phyloP scores from a whole-genome alignment of 306 rosid genomes.

The Dalbergia cochinchinensis region DNA sequence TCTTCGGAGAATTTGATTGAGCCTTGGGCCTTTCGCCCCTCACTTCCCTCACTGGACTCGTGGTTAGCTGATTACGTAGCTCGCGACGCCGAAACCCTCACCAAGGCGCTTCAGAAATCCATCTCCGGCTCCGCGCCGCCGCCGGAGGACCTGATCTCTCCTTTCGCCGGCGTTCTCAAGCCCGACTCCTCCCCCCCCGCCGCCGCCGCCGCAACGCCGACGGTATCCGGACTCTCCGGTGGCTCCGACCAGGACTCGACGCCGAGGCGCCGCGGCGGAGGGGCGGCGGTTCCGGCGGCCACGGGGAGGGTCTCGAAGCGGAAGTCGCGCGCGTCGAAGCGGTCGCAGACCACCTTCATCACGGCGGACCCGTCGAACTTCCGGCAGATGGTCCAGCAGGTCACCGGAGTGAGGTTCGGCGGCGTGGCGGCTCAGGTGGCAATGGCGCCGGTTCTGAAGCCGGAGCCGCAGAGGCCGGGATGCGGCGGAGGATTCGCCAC shows the following conservation, averaged over 20 bases:
- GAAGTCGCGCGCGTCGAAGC: slow-evolving; percentile 86
- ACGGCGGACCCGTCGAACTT: slow-evolving; percentile 91
- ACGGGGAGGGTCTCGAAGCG: slow-evolving; percentile 66
- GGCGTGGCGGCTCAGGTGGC: slow-evolving; percentile 33
- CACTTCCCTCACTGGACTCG: slow-evolving; percentile 48
- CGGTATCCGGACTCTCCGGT: slow-evolving; percentile 69
- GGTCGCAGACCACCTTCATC: slow-evolving; percentile 84
- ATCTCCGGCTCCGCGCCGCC: slow-evolving; percentile 37
- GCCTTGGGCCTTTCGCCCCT: slow-evolving; percentile 55
- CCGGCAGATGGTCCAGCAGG: slow-evolving; percentile 96
- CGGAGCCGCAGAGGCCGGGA: slow-evolving; percentile 73
- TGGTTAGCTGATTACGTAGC: slow-evolving; percentile 65
- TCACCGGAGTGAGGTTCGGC: slow-evolving; percentile 73
- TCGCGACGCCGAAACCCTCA: slow-evolving; percentile 63
- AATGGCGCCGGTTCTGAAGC: slow-evolving; percentile 67
- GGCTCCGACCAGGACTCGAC: slow-evolving; percentile 71
- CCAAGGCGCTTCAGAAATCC: slow-evolving; percentile 73
- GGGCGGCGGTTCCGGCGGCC: neutral
- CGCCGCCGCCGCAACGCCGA: slow-evolving; percentile 53
- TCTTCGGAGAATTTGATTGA: slow-evolving; percentile 69
- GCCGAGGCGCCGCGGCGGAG: slow-evolving; percentile 41
- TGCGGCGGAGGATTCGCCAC: neutral
- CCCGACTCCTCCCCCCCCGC: slow-evolving; percentile 47
- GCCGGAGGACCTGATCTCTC: slow-evolving; percentile 37
- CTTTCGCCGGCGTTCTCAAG: slow-evolving; percentile 10